phyloP scores from a whole-genome alignment of 2,329 filamentous ascomycete genomes.

The Stromatinia cepivora region DNA sequence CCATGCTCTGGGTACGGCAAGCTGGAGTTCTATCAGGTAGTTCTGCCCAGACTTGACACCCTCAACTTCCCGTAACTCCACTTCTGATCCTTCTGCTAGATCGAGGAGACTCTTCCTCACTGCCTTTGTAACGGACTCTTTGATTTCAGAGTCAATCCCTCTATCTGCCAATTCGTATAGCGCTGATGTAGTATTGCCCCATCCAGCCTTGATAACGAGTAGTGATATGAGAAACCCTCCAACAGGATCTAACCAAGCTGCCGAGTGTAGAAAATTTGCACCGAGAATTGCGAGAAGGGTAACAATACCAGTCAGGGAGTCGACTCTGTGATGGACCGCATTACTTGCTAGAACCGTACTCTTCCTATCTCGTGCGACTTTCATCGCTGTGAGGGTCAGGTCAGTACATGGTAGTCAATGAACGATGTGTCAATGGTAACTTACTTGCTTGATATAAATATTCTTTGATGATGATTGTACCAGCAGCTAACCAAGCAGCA shows the following conservation, averaged over 20 bases:
- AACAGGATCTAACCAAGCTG: slow-evolving; percentile 90
- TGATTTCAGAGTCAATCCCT: slow-evolving; percentile 82
- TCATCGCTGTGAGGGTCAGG: slow-evolving; percentile 68
- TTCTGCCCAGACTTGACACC: slow-evolving; percentile 97
- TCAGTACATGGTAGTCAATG: slow-evolving; percentile 29
- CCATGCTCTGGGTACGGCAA: slow-evolving; percentile 76
- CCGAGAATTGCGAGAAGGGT: slow-evolving; percentile 86
- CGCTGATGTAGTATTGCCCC: slow-evolving; percentile 78
- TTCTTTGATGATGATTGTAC: slow-evolving; percentile 90
- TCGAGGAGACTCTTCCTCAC: slow-evolving; percentile 58
- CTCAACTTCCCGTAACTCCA: slow-evolving; percentile 75
- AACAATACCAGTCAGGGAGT: slow-evolving; percentile 92
- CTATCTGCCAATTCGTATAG: slow-evolving; percentile 90
- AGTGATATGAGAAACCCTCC: slow-evolving; percentile 89
- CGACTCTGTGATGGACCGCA: slow-evolving; percentile 92
- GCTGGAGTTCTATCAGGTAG: slow-evolving; percentile 86
- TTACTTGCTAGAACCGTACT: slow-evolving; percentile 96
- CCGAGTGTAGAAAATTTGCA: slow-evolving; percentile 81
- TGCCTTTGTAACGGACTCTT: slow-evolving; percentile 67
- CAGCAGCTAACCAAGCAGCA: slow-evolving; percentile 89
- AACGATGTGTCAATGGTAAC: slow-evolving; percentile 43
- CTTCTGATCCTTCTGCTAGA: slow-evolving; percentile 54
- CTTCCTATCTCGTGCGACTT: slow-evolving; percentile 89
- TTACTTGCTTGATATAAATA: slow-evolving; percentile 96
- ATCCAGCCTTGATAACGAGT: slow-evolving; percentile 89